Conservation (phyloP, 148 eudicot species). For the Cornus kousa region DNA sequence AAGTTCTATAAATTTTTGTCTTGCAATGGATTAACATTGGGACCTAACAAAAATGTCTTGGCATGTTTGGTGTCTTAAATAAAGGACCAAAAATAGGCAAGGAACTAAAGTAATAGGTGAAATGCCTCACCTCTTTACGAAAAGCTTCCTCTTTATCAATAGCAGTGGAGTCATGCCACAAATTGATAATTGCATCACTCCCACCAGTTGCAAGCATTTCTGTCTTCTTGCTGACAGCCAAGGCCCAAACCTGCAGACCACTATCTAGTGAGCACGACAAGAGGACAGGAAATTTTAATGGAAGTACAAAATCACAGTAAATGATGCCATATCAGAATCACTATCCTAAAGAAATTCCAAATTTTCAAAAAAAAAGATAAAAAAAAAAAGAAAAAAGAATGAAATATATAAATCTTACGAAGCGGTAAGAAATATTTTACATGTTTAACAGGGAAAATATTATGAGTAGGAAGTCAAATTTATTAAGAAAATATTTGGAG, state of each 20-base stretch:
- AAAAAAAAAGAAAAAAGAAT: background rate
- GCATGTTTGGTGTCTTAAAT: background rate
- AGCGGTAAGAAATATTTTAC: background rate
- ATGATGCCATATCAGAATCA: background rate
- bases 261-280: conserved; percentile 5
- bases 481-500: conserved; percentile 4
- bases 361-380: background rate
- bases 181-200: conserved; percentile 81
- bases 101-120: background rate
- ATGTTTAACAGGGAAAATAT: background rate
- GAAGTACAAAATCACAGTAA: background rate
- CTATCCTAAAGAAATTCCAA: background rate
- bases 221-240: conserved; percentile 87
- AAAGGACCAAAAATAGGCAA: background rate
- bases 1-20: background rate
- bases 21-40: background rate
- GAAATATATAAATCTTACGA: background rate
- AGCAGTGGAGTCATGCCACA: conserved; percentile 95
- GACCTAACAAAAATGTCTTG: background rate
- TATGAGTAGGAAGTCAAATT: background rate
- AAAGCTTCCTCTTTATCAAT: conserved; percentile 90
- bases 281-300: background rate
- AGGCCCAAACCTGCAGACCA: conserved; percentile 75
- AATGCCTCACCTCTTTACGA: conserved; percentile 69
- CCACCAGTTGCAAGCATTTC: conserved; percentile 98